These are phyloP conservation scores for Gleditsia sinensis DNA, from an alignment of 306 rosid species.

Conservation along the genomic window DNA sequence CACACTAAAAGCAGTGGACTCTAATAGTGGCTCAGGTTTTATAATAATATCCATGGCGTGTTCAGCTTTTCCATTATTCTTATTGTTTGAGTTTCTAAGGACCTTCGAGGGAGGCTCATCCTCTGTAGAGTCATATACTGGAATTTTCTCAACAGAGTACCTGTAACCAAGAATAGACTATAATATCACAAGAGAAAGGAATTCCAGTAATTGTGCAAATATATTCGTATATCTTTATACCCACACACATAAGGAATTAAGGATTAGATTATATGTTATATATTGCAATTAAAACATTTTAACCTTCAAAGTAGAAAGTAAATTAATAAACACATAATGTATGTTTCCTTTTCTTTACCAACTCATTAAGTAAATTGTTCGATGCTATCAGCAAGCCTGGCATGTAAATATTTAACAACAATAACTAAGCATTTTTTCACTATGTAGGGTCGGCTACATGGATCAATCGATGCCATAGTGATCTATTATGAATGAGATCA, in stretches of 20 bases:
- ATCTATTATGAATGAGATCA: too few relatives aligned
- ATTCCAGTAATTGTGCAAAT: not conserved
- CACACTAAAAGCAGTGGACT: constrained; percentile 49
- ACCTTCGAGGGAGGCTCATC: constrained; percentile 67
- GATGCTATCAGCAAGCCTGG: not conserved
- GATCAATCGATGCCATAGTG: too few relatives aligned
- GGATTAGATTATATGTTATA: not conserved
- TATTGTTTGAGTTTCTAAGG: constrained; percentile 32
- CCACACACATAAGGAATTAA: not conserved
- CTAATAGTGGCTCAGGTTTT: constrained; percentile 52
- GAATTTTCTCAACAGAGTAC: constrained; percentile 95
- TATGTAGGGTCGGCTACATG: not conserved
- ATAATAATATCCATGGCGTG: constrained; percentile 44
- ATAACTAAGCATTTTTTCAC: too few relatives aligned
- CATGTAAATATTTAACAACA: not conserved
- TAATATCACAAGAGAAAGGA: constrained; percentile 6
- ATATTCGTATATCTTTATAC: not conserved
- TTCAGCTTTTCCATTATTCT: constrained; percentile 43
- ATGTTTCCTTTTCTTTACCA: not conserved
- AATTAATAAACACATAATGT: not conserved
- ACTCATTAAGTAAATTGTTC: not conserved
- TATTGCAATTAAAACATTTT: not conserved
- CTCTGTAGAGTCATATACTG: constrained; percentile 91
- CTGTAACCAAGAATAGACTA: constrained; percentile 47
- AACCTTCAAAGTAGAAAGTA: not conserved